These are phyloP conservation scores for Populus trichocarpa DNA, from an alignment of 441 rosid species.

Conservation along the genomic window DNA sequence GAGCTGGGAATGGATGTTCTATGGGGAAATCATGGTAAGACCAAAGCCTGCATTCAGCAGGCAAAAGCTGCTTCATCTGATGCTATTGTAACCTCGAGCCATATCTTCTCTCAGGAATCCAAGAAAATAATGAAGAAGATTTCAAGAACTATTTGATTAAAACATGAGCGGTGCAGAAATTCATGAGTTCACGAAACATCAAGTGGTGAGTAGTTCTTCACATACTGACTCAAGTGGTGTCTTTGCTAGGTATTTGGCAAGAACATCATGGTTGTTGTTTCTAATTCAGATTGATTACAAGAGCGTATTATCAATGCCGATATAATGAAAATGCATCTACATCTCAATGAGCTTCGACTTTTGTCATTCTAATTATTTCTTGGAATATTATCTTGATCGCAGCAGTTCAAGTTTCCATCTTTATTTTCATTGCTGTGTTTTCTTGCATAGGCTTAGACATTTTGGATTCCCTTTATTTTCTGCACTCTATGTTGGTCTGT, in stretches of 20 bases:
- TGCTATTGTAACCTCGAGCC: slow-evolving; percentile 36
- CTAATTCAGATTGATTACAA: too few relatives aligned
- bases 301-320: too few relatives aligned
- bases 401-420: background rate
- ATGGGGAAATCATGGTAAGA: slow-evolving; percentile 7
- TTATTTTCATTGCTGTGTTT: background rate
- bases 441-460: background rate
- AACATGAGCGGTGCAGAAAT: slow-evolving; percentile 23
- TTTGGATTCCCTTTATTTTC: slow-evolving; percentile 1
- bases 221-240: slow-evolving; percentile 1
- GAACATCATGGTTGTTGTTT: too few relatives aligned
- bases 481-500: too few relatives aligned
- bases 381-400: background rate
- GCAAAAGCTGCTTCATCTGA: slow-evolving; percentile 26
- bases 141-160: slow-evolving; percentile 34
- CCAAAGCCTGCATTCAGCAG: slow-evolving; percentile 28
- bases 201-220: slow-evolving; percentile 24
- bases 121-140: slow-evolving; percentile 36
- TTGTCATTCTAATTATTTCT: background rate
- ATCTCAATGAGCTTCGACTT: background rate
- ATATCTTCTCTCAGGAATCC: slow-evolving; percentile 32
- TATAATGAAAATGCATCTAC: background rate
- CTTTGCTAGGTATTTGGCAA: background rate
- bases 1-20: slow-evolving; percentile 16
- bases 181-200: slow-evolving; percentile 23